phyloP scores from a whole-genome alignment of 371 early-diverging fungal genomes.

The Homolaphlyctis polyrhiza region DNA sequence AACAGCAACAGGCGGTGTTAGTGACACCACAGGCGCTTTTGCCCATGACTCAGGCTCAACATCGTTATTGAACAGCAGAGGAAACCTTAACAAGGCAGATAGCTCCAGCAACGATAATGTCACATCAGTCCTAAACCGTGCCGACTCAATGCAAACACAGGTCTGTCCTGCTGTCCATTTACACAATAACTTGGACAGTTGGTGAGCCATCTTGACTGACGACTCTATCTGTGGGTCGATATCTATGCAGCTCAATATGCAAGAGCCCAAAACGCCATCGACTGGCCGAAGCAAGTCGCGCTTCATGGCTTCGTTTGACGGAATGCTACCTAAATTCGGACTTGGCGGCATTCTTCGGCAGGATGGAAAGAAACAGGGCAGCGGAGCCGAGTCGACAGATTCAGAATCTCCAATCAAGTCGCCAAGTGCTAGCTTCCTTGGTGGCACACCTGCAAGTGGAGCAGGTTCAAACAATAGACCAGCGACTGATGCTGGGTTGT shows the following conservation, averaged over 20 bases:
- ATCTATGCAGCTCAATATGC: background rate
- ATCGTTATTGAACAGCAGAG: background rate
- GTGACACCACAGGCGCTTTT: too few species aligned
- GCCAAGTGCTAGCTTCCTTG: background rate
- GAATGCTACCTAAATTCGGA: slow-evolving; percentile 1
- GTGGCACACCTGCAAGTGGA: background rate
- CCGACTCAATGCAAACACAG: slow-evolving; percentile 1
- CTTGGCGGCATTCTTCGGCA: background rate
- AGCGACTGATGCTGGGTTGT: background rate
- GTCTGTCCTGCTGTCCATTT: background rate
- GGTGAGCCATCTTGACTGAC: too few species aligned
- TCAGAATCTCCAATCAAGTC: too few species aligned
- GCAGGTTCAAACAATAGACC: background rate
- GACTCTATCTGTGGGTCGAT: too few species aligned
- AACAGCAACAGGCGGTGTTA: background rate
- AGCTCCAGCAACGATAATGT: background rate
- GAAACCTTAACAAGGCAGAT: background rate
- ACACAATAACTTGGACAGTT: too few species aligned
- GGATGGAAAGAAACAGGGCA: background rate
- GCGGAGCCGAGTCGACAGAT: background rate
- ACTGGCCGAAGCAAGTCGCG: background rate
- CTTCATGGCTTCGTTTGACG: background rate
- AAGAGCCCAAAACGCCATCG: background rate
- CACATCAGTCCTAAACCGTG: background rate
- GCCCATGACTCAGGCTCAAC: background rate